phyloP scores from a whole-genome alignment of 1,139 yeast genomes.

The Pichia sp. region DNA sequence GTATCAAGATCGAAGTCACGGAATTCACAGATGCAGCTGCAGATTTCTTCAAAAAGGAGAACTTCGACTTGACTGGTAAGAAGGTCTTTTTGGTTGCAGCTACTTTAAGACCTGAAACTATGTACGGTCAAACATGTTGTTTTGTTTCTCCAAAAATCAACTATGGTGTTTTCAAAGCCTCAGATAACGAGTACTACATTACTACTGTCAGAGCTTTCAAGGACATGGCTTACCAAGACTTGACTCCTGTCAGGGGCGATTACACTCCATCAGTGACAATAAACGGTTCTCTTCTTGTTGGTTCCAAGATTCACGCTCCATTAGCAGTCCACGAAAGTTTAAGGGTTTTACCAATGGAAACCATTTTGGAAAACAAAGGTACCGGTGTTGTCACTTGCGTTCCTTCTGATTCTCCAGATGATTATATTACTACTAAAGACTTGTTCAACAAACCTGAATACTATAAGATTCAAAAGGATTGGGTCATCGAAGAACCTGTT shows the following conservation, averaged over 20 bases:
- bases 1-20: conserved; percentile 73
- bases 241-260: conserved; percentile 85
- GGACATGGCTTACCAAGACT: conserved; percentile 92
- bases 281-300: conserved; percentile 72
- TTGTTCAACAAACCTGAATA: conserved; percentile 87
- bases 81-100: conserved; percentile 88
- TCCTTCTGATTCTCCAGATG: conserved; percentile 98
- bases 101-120: conserved; percentile 96
- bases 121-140: conserved; percentile 98
- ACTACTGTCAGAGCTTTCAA: conserved; percentile 97
- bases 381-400: conserved; percentile 99
- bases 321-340: conserved; percentile 65
- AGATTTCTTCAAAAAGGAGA: conserved; percentile 43
- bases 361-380: conserved; percentile 91
- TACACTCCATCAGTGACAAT: conserved; percentile 58
- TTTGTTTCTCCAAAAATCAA: conserved; percentile 92
- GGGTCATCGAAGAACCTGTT: conserved; percentile 75
- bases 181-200: conserved; percentile 69
- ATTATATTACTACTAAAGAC: conserved; percentile 80
- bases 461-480: conserved; percentile 76
- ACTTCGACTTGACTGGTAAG: conserved; percentile 47
- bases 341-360: conserved; percentile 94
- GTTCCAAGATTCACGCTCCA: conserved; percentile 86
- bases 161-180: conserved; percentile 89
- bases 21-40: conserved; percentile 55